A percentile compares a stretch with the other conserved stretches of the same genome.
These are phyloP conservation scores for Salinomyces thailandicus DNA, from an alignment of 2,329 filamentous ascomycete genomes.

Conservation along the genomic window DNA sequence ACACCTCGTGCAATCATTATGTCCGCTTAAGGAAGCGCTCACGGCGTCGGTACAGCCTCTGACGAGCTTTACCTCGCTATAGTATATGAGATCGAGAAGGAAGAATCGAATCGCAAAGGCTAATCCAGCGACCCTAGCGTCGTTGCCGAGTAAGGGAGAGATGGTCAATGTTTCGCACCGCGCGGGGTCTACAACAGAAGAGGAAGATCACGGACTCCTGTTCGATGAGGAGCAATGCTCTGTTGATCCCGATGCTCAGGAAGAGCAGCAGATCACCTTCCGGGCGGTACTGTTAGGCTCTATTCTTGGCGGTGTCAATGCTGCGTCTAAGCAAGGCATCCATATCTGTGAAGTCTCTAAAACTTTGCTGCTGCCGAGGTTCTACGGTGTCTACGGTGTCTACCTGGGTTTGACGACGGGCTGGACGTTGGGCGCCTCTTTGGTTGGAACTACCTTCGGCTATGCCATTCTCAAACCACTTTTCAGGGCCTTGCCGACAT, in stretches of 20 bases:
- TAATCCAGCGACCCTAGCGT: slow-evolving; percentile 6
- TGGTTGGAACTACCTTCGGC: slow-evolving; percentile 43
- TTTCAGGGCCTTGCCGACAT: slow-evolving; percentile 15
- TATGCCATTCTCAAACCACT: slow-evolving; percentile 33
- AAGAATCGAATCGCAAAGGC: slow-evolving; percentile 1
- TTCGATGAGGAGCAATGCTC: slow-evolving; percentile 10
- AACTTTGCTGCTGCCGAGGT: neutral
- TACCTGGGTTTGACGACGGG: slow-evolving; percentile 45
- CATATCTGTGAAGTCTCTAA: neutral
- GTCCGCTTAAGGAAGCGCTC: slow-evolving; percentile 1
- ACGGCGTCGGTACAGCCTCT: slow-evolving; percentile 2
- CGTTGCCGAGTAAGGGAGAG: slow-evolving; percentile 7
- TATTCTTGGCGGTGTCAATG: slow-evolving; percentile 47
- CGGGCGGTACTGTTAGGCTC: slow-evolving; percentile 46
- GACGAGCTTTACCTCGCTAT: slow-evolving; percentile 3
- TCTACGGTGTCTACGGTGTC: slow-evolving; percentile 42
- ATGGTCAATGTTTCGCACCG: neutral
- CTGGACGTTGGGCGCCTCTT: slow-evolving; percentile 30
- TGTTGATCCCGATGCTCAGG: slow-evolving; percentile 6
- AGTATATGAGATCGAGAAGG: slow-evolving; percentile 9
- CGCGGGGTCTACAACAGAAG: slow-evolving; percentile 2
- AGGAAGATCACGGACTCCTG: slow-evolving; percentile 1
- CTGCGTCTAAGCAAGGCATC: slow-evolving; percentile 24
- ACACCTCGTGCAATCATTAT: neutral
- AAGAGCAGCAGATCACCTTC: slow-evolving; percentile 33